phyloP scores from a whole-genome alignment of 306 rosid genomes.

The Alnus rubra region DNA sequence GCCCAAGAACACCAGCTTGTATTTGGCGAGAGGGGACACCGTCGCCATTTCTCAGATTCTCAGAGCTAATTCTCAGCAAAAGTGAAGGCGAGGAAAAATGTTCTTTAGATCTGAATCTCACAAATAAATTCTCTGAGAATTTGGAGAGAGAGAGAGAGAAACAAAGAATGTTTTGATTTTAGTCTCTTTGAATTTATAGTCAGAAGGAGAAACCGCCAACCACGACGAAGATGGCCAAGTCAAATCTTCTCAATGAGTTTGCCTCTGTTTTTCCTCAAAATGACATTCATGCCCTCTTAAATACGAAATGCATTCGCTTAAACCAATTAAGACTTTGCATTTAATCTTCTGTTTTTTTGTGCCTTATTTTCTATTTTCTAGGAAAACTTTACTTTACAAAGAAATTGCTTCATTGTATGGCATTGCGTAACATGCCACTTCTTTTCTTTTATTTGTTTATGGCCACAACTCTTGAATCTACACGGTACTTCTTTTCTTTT shows the following conservation, averaged over 20 bases:
- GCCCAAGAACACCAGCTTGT: conserved; percentile 83
- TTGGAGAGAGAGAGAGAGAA: conserved; percentile 18
- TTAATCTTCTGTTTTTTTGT: no score
- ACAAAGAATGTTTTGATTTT: conserved; percentile 31
- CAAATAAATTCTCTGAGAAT: conserved; percentile 7
- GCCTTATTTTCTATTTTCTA: no score
- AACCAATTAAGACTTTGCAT: no score
- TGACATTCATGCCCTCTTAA: not conserved
- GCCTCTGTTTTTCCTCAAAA: conserved; percentile 5
- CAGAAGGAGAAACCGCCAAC: conserved; percentile 64
- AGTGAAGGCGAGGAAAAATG: not conserved
- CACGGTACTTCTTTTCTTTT: no score
- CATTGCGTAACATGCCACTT: no score
- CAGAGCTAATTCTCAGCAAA: not conserved
- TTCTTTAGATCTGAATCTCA: conserved; percentile 49
- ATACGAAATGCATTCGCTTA: no score
- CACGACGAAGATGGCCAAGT: conserved; percentile 37
- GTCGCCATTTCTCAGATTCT: conserved; percentile 30
- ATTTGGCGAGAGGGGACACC: conserved; percentile 79
- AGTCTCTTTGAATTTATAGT: conserved; percentile 27
- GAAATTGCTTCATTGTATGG: no score
- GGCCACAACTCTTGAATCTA: no score
- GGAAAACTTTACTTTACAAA: no score
- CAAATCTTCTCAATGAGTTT: conserved; percentile 21
- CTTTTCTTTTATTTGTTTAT: no score